Evolutionary conservation across 140 eudicot genomes (phyloP), one percentile per base, ranked within the genome.

Genomic region (Erigeron philadelphicus): DNA sequence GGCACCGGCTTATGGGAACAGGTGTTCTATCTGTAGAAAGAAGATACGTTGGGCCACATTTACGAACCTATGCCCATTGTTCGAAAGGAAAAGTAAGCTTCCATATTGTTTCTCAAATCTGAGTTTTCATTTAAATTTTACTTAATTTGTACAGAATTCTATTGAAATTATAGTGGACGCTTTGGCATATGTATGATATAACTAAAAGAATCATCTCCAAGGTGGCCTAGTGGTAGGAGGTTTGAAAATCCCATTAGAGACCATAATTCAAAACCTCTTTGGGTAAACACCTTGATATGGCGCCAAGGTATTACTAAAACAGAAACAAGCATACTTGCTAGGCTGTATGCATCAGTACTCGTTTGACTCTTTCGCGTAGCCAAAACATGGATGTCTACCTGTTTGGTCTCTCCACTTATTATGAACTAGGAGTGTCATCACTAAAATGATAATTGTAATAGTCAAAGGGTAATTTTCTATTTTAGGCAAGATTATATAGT

Each of bases 41-140:
- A 70, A 84, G 70, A 72, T 55, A 63, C 66, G 84, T 76, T 6
- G 84, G 95, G 43, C 90, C 96, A 58, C 73, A 84, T 80, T 75
- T 93, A 66, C 94, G 96, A 40, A 79, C 95, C 10, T 93, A 89
- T 60, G 98, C 90, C 40, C 98, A 93, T 84, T 93, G 98, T 70
- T 62, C 96, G 41, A 89, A 86, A 84, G 88, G 85, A 80, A 81
- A 88, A 76, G 98, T 93, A 80, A 81, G 97, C 44, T 55, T 12
- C 70, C 23, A 43, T 47, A 21, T n/a, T 67, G 25, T 25, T 58
- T 67, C 18, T 58, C 25, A 40, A 31, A 55, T 42, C 18, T 58
- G 43, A 40, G 16, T 66, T 42, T 41, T 50, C 52, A 53, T 53
- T 55, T 56, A 43, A 9, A 4, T 11, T 75, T 45, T 44, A 52